These are phyloP conservation scores for Crithidia bombi DNA, from an alignment of 208 protist genomes.

Conservation along the genomic window DNA sequence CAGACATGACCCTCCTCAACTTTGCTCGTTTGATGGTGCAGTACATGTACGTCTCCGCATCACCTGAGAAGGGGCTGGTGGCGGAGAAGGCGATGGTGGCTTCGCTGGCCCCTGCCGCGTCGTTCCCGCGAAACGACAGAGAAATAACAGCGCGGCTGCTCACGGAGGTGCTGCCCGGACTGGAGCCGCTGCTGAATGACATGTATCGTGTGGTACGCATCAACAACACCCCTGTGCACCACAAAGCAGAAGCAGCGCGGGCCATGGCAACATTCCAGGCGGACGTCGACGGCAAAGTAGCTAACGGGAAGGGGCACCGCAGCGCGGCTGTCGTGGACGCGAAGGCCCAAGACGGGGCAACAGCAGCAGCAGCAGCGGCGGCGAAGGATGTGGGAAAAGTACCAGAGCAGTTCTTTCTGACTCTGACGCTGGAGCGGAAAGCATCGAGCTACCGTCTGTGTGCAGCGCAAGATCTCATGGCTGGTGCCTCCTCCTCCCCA, in stretches of 20 bases:
- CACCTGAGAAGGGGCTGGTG: neutral
- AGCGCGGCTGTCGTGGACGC: too few relatives aligned
- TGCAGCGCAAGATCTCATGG: neutral
- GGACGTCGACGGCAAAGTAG: neutral
- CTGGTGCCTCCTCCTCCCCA: neutral
- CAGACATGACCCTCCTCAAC: slow-evolving; percentile 51
- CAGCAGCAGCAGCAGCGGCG: neutral
- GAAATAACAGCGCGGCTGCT: slow-evolving; percentile 16
- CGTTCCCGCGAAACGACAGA: slow-evolving; percentile 26
- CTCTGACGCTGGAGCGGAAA: slow-evolving; percentile 32
- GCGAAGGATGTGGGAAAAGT: neutral
- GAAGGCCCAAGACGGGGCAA: too few relatives aligned
- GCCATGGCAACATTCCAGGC: slow-evolving; percentile 38
- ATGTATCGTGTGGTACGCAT: slow-evolving; percentile 45
- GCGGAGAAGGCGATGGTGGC: slow-evolving; percentile 7
- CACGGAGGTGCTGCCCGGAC: slow-evolving; percentile 14
- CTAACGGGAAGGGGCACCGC: too few relatives aligned
- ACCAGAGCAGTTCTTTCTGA: slow-evolving; percentile 12
- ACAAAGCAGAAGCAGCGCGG: slow-evolving; percentile 28
- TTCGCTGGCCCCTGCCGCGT: slow-evolving; percentile 23
- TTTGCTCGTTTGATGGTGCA: slow-evolving; percentile 35
- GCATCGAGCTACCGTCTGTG: slow-evolving; percentile 32
- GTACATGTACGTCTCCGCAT: slow-evolving; percentile 28
- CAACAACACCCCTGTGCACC: slow-evolving; percentile 34
- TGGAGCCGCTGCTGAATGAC: slow-evolving; percentile 36